phyloP scores from a whole-genome alignment of 1,284 basidiomycete genomes.

The Lentinula novae-zelandiae region DNA sequence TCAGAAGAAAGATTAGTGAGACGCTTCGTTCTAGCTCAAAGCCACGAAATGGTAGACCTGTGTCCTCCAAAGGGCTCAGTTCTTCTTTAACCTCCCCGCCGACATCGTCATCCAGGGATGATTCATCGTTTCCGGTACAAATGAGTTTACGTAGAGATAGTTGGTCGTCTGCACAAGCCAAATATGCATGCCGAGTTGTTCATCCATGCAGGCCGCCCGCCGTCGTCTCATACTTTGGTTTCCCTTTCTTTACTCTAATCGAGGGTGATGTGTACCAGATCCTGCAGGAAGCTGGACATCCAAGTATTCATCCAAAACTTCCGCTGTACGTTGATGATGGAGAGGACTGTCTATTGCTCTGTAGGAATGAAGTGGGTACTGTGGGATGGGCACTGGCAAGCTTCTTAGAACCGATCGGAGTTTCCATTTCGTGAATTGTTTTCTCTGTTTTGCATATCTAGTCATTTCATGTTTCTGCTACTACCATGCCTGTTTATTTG shows the following conservation, averaged over 20 bases:
- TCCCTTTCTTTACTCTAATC: constrained; percentile 67
- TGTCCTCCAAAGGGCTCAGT: constrained; percentile 10
- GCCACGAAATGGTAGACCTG: constrained; percentile 3
- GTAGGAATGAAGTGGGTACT: constrained; percentile 44
- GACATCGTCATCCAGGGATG: constrained; percentile 4
- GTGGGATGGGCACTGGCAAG: constrained; percentile 81
- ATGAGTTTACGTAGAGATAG: constrained; percentile 30
- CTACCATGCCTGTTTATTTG: background rate
- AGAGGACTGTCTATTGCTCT: constrained; percentile 72
- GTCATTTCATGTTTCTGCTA: background rate
- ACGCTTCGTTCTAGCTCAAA: constrained; percentile 28
- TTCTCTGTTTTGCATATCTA: background rate
- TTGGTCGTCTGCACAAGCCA: constrained; percentile 42
- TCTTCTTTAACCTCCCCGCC: constrained; percentile 22
- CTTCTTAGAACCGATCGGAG: constrained; percentile 61
- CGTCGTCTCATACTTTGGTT: constrained; percentile 61
- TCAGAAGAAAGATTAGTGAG: constrained; percentile 44
- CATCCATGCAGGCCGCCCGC: constrained; percentile 62
- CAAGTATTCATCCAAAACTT: constrained; percentile 61
- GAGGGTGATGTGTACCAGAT: constrained; percentile 63
- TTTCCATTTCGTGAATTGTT: background rate
- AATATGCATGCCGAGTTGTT: constrained; percentile 64
- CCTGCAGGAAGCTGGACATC: constrained; percentile 72
- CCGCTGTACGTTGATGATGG: constrained; percentile 77
- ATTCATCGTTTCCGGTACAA: background rate